Evolutionary conservation across 257 asterid genomes (phyloP), one percentile per base, ranked within the genome.

Genomic region (Solanum rostratum): DNA sequence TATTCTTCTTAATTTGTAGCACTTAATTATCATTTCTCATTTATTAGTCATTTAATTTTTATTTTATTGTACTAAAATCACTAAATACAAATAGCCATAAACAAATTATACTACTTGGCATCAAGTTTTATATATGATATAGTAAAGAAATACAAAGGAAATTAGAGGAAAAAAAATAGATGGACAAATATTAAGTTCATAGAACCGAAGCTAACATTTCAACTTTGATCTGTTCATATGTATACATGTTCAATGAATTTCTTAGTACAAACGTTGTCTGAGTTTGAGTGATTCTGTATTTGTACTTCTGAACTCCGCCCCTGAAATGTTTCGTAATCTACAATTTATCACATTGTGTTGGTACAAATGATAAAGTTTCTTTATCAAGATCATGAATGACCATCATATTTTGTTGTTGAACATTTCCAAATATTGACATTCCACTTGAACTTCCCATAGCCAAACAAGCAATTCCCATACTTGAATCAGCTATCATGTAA

Each of bases 351-450:
- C 93, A 90, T 11, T 90, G 84, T 65, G 87, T 89, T 73, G 90
- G 91, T 16, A 83, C 54, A 54, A 95, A 95, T 18, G 98, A 93
- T 49, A 95, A 12, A 7, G 95, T 88, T 86, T 92, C 93, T 85
- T 93, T 89, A 1, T 54, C 86, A 83, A 95, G 94, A 90, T 95
- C 97, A 90, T 95, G 97, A 57, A 93, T 70, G 69, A 94, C 96
- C 33, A 88, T 82, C 63, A 91, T 84, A 84, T 95, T 92, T 88
- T 95, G 99, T 90, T 95, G 98, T 90, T 94, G 98, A 46, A 91
- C 83, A 80, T 95, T 95, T 0, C 98, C 99, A 78, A 95, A 94
- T 2, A 95, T 93, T 6, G 99, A 95, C 93, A 95, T 90, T 63
- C 97, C 97, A 68, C 57, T 86, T 3, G 97, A 93, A 52, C 93